These are phyloP conservation scores for Delphinella strobiligena DNA, from an alignment of 2,329 filamentous ascomycete species.

Conservation along the genomic window DNA sequence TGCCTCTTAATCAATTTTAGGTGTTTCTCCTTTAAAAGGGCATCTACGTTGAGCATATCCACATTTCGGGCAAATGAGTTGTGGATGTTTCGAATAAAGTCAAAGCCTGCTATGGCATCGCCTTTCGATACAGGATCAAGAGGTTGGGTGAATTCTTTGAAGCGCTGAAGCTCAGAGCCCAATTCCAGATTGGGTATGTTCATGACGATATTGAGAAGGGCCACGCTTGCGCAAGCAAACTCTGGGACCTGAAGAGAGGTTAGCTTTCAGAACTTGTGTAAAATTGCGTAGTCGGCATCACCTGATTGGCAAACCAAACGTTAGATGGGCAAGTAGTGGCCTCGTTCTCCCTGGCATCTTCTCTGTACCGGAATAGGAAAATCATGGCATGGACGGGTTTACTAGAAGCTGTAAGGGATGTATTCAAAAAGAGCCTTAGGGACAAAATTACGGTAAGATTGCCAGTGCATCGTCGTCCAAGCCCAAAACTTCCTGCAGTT, in stretches of 20 bases:
- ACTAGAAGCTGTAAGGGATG: slow-evolving; percentile 36
- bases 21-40: slow-evolving; percentile 46
- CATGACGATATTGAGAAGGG: slow-evolving; percentile 86
- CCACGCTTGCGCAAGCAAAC: slow-evolving; percentile 86
- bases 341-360: slow-evolving; percentile 40
- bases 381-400: slow-evolving; percentile 75
- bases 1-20: slow-evolving; percentile 22
- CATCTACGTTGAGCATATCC: slow-evolving; percentile 62
- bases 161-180: slow-evolving; percentile 55
- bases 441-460: slow-evolving; percentile 45
- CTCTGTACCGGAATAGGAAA: slow-evolving; percentile 65
- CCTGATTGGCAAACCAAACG: slow-evolving; percentile 93
- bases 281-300: slow-evolving; percentile 22
- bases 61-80: slow-evolving; percentile 78
- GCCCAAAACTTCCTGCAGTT: slow-evolving; percentile 63
- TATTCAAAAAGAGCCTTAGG: neutral
- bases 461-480: slow-evolving; percentile 55
- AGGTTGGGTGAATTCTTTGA: slow-evolving; percentile 58
- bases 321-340: slow-evolving; percentile 44
- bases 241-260: slow-evolving; percentile 48
- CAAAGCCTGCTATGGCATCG: slow-evolving; percentile 59
- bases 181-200: slow-evolving; percentile 58
- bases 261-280: slow-evolving; percentile 1
- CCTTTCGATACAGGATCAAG: slow-evolving; percentile 65
- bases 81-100: slow-evolving; percentile 68